phyloP scores from a whole-genome alignment of 192 early-diverging fungal genomes.

The Geosiphon pyriformis region DNA sequence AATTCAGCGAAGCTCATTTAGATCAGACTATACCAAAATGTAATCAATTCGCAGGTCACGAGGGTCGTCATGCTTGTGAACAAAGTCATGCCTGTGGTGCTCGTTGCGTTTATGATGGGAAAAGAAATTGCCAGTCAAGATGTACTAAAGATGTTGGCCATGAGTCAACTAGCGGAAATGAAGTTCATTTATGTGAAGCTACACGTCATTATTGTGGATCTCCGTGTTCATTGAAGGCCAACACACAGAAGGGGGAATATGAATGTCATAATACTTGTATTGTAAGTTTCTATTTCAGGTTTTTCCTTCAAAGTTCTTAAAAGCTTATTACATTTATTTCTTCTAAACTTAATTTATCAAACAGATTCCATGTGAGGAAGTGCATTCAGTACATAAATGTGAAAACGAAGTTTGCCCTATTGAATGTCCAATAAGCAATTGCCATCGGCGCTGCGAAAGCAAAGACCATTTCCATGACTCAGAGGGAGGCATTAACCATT shows the following conservation, averaged over 20 bases:
- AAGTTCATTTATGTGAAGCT: conserved; percentile 28
- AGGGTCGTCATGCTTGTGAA: conserved; percentile 11
- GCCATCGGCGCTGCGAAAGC: conserved; percentile 9
- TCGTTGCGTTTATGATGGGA: not conserved
- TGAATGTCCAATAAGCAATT: conserved; percentile 8
- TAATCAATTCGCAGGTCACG: conserved; percentile 5
- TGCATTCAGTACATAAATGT: conserved; percentile 26
- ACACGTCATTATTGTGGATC: conserved; percentile 29
- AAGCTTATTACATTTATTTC: not conserved
- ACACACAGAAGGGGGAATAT: not conserved
- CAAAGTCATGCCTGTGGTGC: conserved; percentile 14
- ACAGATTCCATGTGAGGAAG: conserved; percentile 19
- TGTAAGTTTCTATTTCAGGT: conserved; percentile 9
- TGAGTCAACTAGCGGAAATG: conserved; percentile 2
- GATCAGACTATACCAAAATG: not conserved
- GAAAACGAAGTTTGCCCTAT: conserved; percentile 24
- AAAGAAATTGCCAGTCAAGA: conserved; percentile 3
- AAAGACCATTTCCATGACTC: conserved; percentile 13
- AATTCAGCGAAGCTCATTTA: conserved; percentile 17
- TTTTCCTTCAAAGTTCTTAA: not conserved
- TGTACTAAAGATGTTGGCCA: conserved; percentile 23
- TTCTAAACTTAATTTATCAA: too few species aligned
- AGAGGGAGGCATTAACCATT: conserved; percentile 8
- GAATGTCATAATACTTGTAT: conserved; percentile 18
- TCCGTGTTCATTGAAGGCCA: conserved; percentile 27